These are phyloP conservation scores for Fusarium praegraminearum DNA, from an alignment of 2,329 filamentous ascomycete genomes.

Conservation along the genomic window DNA sequence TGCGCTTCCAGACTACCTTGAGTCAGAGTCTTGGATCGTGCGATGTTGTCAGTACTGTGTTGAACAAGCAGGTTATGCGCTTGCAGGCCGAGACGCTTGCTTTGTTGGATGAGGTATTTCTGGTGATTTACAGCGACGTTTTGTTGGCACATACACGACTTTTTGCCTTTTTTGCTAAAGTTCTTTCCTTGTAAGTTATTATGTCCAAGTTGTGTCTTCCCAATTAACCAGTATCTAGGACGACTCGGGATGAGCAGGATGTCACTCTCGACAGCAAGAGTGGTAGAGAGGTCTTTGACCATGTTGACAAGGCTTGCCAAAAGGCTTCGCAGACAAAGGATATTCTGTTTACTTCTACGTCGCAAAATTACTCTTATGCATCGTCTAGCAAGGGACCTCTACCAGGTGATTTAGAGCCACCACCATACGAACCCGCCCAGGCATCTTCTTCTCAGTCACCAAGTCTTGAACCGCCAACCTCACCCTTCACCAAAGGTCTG, in stretches of 20 bases:
- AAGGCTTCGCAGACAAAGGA: slow-evolving; percentile 31
- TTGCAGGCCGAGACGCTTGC: slow-evolving; percentile 45
- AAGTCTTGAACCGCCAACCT: slow-evolving; percentile 1
- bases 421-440: slow-evolving; percentile 41
- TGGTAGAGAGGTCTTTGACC: slow-evolving; percentile 37
- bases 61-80: slow-evolving; percentile 53
- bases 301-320: slow-evolving; percentile 35
- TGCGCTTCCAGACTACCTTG: slow-evolving; percentile 48
- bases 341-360: slow-evolving; percentile 29
- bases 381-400: slow-evolving; percentile 37
- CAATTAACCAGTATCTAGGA: slow-evolving; percentile 16
- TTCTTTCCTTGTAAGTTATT: slow-evolving; percentile 44
- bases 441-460: slow-evolving; percentile 28
- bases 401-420: slow-evolving; percentile 35
- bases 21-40: slow-evolving; percentile 48
- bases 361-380: slow-evolving; percentile 5
- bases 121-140: slow-evolving; percentile 44
- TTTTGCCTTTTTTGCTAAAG: slow-evolving; percentile 42
- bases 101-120: slow-evolving; percentile 44
- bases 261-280: slow-evolving; percentile 33
- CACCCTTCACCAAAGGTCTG: slow-evolving; percentile 39
- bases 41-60: slow-evolving; percentile 46
- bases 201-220: background rate
- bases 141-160: slow-evolving; percentile 45
- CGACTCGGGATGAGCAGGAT: slow-evolving; percentile 44